phyloP scores from a whole-genome alignment of 2,329 filamentous ascomycete species.

The Paraconiothyrium brasiliense region DNA sequence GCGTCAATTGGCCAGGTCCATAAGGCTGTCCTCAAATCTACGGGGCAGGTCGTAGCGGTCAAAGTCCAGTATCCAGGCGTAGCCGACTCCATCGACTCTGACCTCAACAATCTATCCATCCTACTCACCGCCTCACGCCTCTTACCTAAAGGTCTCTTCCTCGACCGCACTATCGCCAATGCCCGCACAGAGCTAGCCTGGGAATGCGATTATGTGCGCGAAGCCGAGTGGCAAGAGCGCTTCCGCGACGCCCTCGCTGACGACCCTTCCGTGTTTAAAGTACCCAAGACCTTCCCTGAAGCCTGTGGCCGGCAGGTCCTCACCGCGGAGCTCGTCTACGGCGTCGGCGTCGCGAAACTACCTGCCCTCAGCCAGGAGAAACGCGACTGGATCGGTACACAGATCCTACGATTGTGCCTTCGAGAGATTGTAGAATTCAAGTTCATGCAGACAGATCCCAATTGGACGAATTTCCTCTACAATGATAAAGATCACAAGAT shows the following conservation, averaged over 20 bases:
- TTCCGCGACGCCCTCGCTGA: constrained; percentile 82
- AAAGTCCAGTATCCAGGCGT: constrained; percentile 99
- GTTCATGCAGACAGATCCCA: constrained; percentile 99
- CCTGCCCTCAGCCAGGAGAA: constrained; percentile 80
- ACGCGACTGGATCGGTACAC: constrained; percentile 94
- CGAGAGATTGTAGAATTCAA: constrained; percentile 93
- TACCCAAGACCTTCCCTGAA: constrained; percentile 79
- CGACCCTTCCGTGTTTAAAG: constrained; percentile 77
- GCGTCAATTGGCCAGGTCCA: constrained; percentile 98
- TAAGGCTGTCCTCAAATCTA: constrained; percentile 79
- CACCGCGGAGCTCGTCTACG: constrained; percentile 92
- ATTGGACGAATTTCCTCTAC: constrained; percentile 99
- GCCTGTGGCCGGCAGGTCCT: constrained; percentile 87
- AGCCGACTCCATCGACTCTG: constrained; percentile 93
- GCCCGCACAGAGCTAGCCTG: constrained; percentile 90
- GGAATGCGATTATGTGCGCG: constrained; percentile 95
- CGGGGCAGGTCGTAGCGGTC: constrained; percentile 81
- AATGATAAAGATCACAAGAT: constrained; percentile 76
- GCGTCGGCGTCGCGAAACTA: constrained; percentile 84
- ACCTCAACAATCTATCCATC: constrained; percentile 90
- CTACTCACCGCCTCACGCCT: constrained; percentile 90
- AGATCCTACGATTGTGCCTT: constrained; percentile 89
- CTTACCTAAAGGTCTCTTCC: constrained; percentile 88
- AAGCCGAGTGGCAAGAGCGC: constrained; percentile 80
- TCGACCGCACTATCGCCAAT: constrained; percentile 97